A percentile compares a stretch with the other conserved stretches of the same genome.
phyloP scores from a whole-genome alignment of 1,284 basidiomycete genomes.

The Coniophora puteana region DNA sequence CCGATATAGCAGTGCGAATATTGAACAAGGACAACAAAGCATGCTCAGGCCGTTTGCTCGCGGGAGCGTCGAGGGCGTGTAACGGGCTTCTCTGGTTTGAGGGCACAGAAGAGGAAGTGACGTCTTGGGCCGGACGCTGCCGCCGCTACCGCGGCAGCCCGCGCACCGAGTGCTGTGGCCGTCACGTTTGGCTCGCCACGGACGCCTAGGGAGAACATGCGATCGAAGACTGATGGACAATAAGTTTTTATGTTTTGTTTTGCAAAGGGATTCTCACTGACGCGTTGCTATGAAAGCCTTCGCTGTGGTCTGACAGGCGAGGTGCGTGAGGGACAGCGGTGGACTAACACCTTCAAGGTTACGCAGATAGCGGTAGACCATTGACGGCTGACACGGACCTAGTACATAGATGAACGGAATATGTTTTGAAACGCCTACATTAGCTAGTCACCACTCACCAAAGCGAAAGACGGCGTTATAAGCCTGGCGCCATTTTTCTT shows the following conservation, averaged over 20 bases:
- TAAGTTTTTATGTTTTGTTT: constrained; percentile 1
- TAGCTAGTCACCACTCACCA: constrained; percentile 43
- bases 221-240: constrained; percentile 68
- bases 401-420: constrained; percentile 8
- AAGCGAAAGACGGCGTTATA: constrained; percentile 87
- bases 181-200: constrained; percentile 63
- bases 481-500: constrained; percentile 91
- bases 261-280: constrained; percentile 33
- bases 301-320: constrained; percentile 83
- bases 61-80: constrained; percentile 33
- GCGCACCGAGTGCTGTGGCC: constrained; percentile 52
- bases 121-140: constrained; percentile 64
- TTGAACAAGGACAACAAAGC: neutral
- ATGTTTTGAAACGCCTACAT: neutral
- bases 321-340: constrained; percentile 74
- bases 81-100: constrained; percentile 49
- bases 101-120: constrained; percentile 76
- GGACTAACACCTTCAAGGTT: constrained; percentile 81
- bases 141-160: constrained; percentile 60
- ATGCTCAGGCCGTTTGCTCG: no score
- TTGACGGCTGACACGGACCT: constrained; percentile 83
- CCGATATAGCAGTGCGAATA: neutral
- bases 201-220: constrained; percentile 86
- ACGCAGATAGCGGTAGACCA: constrained; percentile 86
- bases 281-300: constrained; percentile 82